A percentile compares a stretch with the other conserved stretches of the same genome.
These are phyloP conservation scores for Straminergon stramineum DNA, from an alignment of 225 moss, liverwort and hornwort species.

Conservation along the genomic window DNA sequence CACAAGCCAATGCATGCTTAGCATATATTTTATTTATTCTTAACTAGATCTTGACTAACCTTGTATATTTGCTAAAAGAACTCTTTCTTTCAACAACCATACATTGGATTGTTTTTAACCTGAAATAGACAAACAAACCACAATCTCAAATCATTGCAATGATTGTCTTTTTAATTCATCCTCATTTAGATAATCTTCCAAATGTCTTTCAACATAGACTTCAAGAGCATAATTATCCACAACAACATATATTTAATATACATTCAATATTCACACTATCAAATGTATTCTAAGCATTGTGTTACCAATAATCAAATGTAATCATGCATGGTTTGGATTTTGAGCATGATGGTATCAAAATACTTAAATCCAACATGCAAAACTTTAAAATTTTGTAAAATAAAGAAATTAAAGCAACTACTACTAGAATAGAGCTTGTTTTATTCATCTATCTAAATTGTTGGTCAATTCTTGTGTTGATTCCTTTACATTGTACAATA, in stretches of 20 bases:
- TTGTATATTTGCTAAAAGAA: background rate
- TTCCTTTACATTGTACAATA: background rate
- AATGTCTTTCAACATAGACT: background rate
- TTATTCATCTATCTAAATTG: background rate
- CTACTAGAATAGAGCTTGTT: background rate
- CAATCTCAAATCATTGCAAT: background rate
- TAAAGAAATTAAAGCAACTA: background rate
- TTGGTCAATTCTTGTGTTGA: background rate
- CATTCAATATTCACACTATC: background rate
- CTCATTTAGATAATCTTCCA: background rate
- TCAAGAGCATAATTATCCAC: background rate
- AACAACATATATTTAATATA: background rate
- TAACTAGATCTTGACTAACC: background rate
- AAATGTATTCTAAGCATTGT: background rate
- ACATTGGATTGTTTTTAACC: background rate
- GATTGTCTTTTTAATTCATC: background rate
- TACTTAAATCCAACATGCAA: background rate
- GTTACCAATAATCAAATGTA: background rate
- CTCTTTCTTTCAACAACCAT: background rate
- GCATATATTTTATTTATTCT: background rate
- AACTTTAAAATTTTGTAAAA: background rate
- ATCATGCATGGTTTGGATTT: background rate
- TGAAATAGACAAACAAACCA: background rate
- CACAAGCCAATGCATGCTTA: background rate
- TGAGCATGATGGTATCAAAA: background rate